Evolutionary conservation across 768 basidiomycete species (phyloP).

Genomic region (Asterophora parasitica): DNA sequence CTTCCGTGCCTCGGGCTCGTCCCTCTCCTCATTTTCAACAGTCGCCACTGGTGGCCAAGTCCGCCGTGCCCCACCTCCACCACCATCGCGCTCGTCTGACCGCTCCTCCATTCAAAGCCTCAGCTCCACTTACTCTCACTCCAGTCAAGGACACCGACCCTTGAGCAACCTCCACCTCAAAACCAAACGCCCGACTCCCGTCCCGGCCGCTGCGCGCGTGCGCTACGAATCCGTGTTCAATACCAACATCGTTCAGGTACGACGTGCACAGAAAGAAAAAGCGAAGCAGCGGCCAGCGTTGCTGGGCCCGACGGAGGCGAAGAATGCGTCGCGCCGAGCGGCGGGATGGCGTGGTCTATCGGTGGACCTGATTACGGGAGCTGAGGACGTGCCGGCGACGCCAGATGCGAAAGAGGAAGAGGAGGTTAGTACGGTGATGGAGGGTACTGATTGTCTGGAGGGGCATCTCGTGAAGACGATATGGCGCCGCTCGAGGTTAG

Average conservation of each 20-base stretch:
- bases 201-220: slow-evolving; percentile 56
- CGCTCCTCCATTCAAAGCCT: slow-evolving; percentile 58
- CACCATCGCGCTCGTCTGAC: slow-evolving; percentile 51
- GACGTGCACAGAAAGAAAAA: slow-evolving; percentile 33
- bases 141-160: slow-evolving; percentile 15
- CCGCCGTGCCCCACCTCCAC: slow-evolving; percentile 38
- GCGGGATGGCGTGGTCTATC: slow-evolving; percentile 74
- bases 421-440: slow-evolving; percentile 31
- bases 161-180: slow-evolving; percentile 18
- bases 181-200: slow-evolving; percentile 54
- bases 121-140: slow-evolving; percentile 27
- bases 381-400: slow-evolving; percentile 16
- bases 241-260: slow-evolving; percentile 49
- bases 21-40: slow-evolving; percentile 28
- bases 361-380: slow-evolving; percentile 57
- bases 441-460: slow-evolving; percentile 44
- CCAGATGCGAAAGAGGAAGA: slow-evolving; percentile 14
- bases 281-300: slow-evolving; percentile 28
- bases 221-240: slow-evolving; percentile 69
- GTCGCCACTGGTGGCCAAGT: slow-evolving; percentile 18
- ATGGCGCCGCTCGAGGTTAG: slow-evolving; percentile 60
- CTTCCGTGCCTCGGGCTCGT: slow-evolving; percentile 25
- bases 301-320: slow-evolving; percentile 32
- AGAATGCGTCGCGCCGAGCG: slow-evolving; percentile 44
- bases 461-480: slow-evolving; percentile 54